phyloP scores from a whole-genome alignment of 306 rosid genomes.

The Acmispon strigosus region DNA sequence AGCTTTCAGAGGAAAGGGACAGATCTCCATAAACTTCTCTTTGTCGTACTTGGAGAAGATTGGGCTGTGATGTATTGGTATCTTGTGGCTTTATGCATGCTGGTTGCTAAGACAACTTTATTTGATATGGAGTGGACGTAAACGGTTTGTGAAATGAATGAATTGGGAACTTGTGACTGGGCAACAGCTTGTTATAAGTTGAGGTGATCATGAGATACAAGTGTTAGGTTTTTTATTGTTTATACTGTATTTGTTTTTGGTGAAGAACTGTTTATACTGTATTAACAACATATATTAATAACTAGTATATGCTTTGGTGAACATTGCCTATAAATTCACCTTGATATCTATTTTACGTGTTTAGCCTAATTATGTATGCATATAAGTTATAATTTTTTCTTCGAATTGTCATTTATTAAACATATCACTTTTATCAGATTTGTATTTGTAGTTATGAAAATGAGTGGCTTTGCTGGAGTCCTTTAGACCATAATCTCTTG shows the following conservation, averaged over 20 bases:
- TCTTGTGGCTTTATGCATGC: too few relatives aligned
- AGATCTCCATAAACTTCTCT: too few relatives aligned
- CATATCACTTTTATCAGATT: background rate
- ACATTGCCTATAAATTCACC: background rate
- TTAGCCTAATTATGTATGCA: background rate
- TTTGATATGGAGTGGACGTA: too few relatives aligned
- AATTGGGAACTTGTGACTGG: too few relatives aligned
- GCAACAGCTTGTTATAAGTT: too few relatives aligned
- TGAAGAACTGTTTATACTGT: background rate
- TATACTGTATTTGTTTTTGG: background rate
- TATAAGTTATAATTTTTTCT: background rate
- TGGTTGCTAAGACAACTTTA: too few relatives aligned
- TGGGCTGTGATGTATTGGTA: too few relatives aligned
- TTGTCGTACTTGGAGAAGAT: too few relatives aligned
- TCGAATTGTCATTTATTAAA: background rate
- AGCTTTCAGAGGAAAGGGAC: too few relatives aligned
- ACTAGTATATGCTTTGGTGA: background rate
- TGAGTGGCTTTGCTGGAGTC: slow-evolving; percentile 45
- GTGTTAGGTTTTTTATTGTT: background rate
- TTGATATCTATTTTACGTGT: background rate
- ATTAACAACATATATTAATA: background rate
- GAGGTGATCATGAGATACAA: too few relatives aligned
- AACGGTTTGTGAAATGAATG: too few relatives aligned
- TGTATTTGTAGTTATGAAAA: background rate
- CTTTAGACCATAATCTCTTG: slow-evolving; percentile 64